These are phyloP conservation scores for Camelina neglecta DNA, from an alignment of 345 rosid genomes.

Conservation along the genomic window DNA sequence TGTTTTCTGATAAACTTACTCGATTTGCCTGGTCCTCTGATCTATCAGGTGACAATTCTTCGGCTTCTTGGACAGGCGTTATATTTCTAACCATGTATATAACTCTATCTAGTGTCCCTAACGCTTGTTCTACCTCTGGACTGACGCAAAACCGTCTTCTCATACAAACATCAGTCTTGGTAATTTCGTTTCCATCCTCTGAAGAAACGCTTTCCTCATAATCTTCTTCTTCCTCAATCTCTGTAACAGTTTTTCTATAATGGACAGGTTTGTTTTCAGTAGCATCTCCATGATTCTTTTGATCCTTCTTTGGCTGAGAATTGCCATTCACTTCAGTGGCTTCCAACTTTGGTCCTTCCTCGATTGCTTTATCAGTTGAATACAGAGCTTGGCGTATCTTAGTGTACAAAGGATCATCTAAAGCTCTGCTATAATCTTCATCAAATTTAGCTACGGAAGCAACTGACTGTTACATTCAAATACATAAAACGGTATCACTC, in stretches of 20 bases:
- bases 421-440: conserved; percentile 69
- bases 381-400: conserved; percentile 62
- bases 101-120: conserved; percentile 75
- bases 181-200: conserved; percentile 27
- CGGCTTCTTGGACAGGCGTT: conserved; percentile 39
- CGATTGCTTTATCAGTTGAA: conserved; percentile 26
- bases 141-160: conserved; percentile 51
- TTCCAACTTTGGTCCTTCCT: conserved; percentile 38
- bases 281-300: conserved; percentile 6
- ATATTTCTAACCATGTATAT: conserved; percentile 58
- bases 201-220: conserved; percentile 37
- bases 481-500: neutral
- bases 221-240: conserved; percentile 66
- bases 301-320: neutral
- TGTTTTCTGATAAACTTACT: conserved; percentile 16
- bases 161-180: conserved; percentile 28
- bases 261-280: conserved; percentile 26
- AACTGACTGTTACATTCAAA: conserved; percentile 59
- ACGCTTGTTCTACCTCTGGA: conserved; percentile 75
- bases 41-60: conserved; percentile 41
- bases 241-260: conserved; percentile 47
- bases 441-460: conserved; percentile 61
- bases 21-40: conserved; percentile 22
- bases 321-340: neutral
- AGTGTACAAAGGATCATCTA: conserved; percentile 68